phyloP scores from a whole-genome alignment of 1,284 basidiomycete species.

The Mycena sp. region DNA sequence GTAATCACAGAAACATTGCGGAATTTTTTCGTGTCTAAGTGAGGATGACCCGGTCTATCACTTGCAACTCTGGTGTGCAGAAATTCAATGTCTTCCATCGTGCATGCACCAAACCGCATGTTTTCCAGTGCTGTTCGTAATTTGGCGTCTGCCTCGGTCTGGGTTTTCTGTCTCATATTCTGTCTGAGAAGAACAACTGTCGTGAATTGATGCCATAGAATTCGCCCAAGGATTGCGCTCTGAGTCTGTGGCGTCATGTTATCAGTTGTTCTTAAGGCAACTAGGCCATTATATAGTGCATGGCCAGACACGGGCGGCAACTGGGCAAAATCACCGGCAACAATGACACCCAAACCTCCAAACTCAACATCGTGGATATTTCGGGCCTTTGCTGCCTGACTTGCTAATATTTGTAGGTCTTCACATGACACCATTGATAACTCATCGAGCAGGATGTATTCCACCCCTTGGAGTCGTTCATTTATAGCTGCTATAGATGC shows the following conservation, averaged over 20 bases:
- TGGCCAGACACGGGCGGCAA: constrained; percentile 32
- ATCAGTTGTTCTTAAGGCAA: constrained; percentile 17
- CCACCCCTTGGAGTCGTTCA: constrained; percentile 27
- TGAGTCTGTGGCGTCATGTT: constrained; percentile 20
- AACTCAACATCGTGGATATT: constrained; percentile 33
- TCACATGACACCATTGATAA: constrained; percentile 37
- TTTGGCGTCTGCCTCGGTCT: no score
- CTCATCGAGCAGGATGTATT: constrained; percentile 39
- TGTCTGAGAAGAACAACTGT: constrained; percentile 46
- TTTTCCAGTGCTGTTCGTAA: no score
- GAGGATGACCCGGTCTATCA: background rate
- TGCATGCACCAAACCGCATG: no score
- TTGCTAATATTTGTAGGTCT: constrained; percentile 31
- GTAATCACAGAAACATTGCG: constrained; percentile 32
- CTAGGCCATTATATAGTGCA: constrained; percentile 22
- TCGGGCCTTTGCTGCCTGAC: constrained; percentile 11
- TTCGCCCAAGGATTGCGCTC: constrained; percentile 40
- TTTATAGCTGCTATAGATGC: constrained; percentile 8
- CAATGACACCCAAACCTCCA: constrained; percentile 38
- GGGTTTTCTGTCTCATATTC: no score
- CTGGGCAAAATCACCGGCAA: constrained; percentile 36
- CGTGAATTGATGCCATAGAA: constrained; percentile 46
- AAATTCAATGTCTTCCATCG: constrained; percentile 22
- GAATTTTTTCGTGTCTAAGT: background rate
- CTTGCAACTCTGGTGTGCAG: constrained; percentile 1